These are phyloP conservation scores for Theileria equi DNA, from an alignment of 169 alveolate species.

Conservation along the genomic window DNA sequence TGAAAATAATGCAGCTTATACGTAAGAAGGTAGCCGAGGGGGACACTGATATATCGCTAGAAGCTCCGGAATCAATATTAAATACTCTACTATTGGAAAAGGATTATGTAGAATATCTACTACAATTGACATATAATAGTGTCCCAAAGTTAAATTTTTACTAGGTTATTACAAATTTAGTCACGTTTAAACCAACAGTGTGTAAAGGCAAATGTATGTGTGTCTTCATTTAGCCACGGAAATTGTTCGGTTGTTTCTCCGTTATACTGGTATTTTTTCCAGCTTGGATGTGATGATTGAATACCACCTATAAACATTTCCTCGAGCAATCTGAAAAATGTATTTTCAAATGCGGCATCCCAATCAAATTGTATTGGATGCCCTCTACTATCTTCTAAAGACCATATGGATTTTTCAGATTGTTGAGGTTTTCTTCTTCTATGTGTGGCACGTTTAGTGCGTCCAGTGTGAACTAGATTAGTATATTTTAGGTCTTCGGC, in stretches of 20 bases:
- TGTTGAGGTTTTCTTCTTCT: slow-evolving; percentile 42
- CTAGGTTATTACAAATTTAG: neutral
- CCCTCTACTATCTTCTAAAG: slow-evolving; percentile 71
- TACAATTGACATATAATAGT: neutral
- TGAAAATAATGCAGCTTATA: slow-evolving; percentile 6
- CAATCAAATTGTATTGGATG: slow-evolving; percentile 74
- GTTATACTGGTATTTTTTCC: slow-evolving; percentile 47
- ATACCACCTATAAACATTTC: slow-evolving; percentile 68
- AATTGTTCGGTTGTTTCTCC: slow-evolving; percentile 28
- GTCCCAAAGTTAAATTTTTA: slow-evolving; percentile 4
- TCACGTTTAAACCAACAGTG: slow-evolving; percentile 16
- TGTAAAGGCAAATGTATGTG: slow-evolving; percentile 6
- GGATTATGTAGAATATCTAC: neutral
- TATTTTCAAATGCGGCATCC: slow-evolving; percentile 74
- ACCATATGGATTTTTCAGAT: slow-evolving; percentile 71
- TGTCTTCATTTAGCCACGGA: slow-evolving; percentile 9
- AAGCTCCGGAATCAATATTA: neutral
- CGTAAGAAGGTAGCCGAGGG: slow-evolving; percentile 33
- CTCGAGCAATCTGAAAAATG: slow-evolving; percentile 72
- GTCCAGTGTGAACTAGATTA: slow-evolving; percentile 35
- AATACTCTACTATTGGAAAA: neutral
- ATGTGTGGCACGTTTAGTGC: slow-evolving; percentile 19
- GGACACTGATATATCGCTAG: neutral
- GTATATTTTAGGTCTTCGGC: slow-evolving; percentile 55
- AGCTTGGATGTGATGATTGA: slow-evolving; percentile 40